Evolutionary conservation across 768 basidiomycete genomes (phyloP).

Genomic region (Psilocybe cubensis): DNA sequence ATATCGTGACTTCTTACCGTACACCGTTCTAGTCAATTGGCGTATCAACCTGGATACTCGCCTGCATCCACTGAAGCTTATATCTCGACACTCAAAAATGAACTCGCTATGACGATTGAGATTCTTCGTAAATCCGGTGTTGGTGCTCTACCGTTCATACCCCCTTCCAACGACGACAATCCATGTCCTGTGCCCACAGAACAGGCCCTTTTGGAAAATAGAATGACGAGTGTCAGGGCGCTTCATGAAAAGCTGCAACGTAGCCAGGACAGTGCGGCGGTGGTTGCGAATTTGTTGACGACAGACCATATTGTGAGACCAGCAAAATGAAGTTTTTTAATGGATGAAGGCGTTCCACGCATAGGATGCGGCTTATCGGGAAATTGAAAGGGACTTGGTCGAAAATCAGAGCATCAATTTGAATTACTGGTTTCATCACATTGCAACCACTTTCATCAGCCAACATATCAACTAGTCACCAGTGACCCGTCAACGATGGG

Average conservation of each 20-base stretch:
- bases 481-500: too few species aligned
- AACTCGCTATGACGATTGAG: conserved; percentile 47
- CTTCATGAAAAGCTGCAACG: conserved; percentile 55
- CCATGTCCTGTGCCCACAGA: conserved; percentile 35
- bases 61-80: conserved; percentile 62
- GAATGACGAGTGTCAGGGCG: conserved; percentile 43
- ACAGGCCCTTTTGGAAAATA: conserved; percentile 47
- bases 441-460: too few species aligned
- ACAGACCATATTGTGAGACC: conserved; percentile 10
- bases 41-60: conserved; percentile 59
- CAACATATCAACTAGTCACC: too few species aligned
- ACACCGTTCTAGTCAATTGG: conserved; percentile 56
- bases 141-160: conserved; percentile 62
- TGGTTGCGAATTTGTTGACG: conserved; percentile 44
- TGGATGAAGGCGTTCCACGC: too few species aligned
- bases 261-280: conserved; percentile 58
- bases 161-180: conserved; percentile 19
- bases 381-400: too few species aligned
- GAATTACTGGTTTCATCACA: too few species aligned
- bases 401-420: too few species aligned
- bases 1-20: too few species aligned
- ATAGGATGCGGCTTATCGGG: too few species aligned
- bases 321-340: not conserved
- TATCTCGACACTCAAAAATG: conserved; percentile 53
- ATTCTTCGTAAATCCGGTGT: conserved; percentile 62